Percentiles rank a stretch among this genome's conserved stretches.
Evolutionary conservation across 2,329 filamentous ascomycete species (phyloP).

Genomic region (Fusarium scirpi): DNA sequence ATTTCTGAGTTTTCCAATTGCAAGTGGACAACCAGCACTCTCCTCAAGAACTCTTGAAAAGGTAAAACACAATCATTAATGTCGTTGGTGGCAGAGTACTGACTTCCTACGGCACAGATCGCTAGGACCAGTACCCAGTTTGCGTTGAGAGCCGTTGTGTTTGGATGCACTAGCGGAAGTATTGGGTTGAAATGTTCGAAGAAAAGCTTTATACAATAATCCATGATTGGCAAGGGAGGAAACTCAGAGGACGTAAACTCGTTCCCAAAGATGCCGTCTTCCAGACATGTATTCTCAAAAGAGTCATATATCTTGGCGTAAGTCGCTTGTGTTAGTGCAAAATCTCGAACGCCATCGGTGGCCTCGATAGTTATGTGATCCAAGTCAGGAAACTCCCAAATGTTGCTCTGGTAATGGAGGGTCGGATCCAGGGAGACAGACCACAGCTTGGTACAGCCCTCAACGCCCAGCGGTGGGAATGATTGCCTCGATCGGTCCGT

Average conservation of each 20-base stretch:
- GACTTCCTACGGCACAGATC: constrained; percentile 40
- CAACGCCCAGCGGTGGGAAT: background rate
- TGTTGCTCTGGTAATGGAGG: fast-evolving
- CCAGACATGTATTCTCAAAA: constrained; percentile 19
- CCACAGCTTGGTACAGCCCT: background rate
- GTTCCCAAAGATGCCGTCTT: constrained; percentile 2
- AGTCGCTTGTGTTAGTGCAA: background rate
- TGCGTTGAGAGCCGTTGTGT: constrained; percentile 7
- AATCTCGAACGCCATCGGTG: background rate
- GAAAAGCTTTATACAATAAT: constrained; percentile 50
- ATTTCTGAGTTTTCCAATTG: background rate
- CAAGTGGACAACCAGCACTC: constrained; percentile 16
- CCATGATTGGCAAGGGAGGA: constrained; percentile 43
- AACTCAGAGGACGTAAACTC: constrained; percentile 32
- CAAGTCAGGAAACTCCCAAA: constrained; percentile 6
- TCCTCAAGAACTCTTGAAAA: constrained; percentile 43
- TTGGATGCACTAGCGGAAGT: constrained; percentile 48
- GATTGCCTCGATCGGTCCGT: constrained; percentile 27
- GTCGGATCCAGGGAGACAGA: background rate
- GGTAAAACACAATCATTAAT: constrained; percentile 36
- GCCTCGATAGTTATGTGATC: background rate
- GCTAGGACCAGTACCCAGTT: constrained; percentile 43
- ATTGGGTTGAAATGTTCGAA: constrained; percentile 51
- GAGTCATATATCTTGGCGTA: constrained; percentile 15
- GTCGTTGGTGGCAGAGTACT: constrained; percentile 42